These are phyloP conservation scores for Hibiscus mutabilis DNA, from an alignment of 345 rosid species.

Conservation along the genomic window DNA sequence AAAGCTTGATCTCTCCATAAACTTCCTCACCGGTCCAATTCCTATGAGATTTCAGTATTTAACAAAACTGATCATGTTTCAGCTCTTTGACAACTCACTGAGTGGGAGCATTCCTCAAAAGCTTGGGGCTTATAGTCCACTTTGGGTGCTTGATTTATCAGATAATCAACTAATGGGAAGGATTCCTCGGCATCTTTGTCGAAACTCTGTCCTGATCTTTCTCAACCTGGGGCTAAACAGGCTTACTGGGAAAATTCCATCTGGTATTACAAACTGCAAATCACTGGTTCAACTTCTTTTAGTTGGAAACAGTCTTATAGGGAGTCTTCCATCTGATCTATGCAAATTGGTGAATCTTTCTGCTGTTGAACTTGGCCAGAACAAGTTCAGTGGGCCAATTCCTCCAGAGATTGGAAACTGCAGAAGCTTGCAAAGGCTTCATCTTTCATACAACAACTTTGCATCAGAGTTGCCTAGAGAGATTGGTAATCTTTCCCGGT, in stretches of 20 bases:
- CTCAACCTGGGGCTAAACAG: slow-evolving; percentile 63
- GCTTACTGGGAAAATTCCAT: slow-evolving; percentile 66
- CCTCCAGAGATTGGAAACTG: slow-evolving; percentile 63
- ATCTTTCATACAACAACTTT: slow-evolving; percentile 56
- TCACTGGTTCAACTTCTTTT: slow-evolving; percentile 63
- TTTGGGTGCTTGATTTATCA: slow-evolving; percentile 82
- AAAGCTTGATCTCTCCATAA: slow-evolving; percentile 80
- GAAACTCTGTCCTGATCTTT: slow-evolving; percentile 41
- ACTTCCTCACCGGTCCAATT: slow-evolving; percentile 56
- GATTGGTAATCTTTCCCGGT: slow-evolving; percentile 55
- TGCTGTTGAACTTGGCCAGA: slow-evolving; percentile 63
- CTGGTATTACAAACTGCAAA: slow-evolving; percentile 48
- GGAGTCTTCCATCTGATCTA: slow-evolving; percentile 55
- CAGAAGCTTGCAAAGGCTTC: slow-evolving; percentile 56
- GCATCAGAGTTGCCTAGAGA: slow-evolving; percentile 61
- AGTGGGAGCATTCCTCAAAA: slow-evolving; percentile 60
- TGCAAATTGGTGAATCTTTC: slow-evolving; percentile 59
- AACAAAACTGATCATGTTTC: slow-evolving; percentile 52
- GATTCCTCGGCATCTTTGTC: slow-evolving; percentile 62
- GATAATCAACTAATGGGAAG: slow-evolving; percentile 54
- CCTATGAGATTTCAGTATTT: slow-evolving; percentile 69
- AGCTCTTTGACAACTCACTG: slow-evolving; percentile 67
- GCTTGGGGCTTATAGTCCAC: slow-evolving; percentile 57
- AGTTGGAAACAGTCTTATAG: slow-evolving; percentile 47
- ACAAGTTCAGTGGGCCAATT: slow-evolving; percentile 62